Conservation (phyloP, 2,329 filamentous ascomycete genomes). For the Sporothrix brunneoviolacea region DNA sequence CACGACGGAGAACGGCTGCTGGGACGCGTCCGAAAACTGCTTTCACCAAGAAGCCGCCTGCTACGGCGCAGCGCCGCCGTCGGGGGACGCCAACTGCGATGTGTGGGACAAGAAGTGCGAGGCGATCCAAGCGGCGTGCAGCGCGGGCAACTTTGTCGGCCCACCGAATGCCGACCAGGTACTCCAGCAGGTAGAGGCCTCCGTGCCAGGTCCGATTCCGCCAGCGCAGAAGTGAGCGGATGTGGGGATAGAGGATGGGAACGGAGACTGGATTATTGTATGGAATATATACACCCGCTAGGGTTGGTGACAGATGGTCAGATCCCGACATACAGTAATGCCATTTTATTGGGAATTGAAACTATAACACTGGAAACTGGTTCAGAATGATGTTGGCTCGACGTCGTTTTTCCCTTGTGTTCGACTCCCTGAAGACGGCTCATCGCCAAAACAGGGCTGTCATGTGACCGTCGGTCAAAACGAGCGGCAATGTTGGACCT, state of each 20-base stretch:
- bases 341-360: too few species aligned
- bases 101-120: conserved; percentile 58
- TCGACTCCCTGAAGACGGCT: too few species aligned
- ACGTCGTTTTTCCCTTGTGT: too few species aligned
- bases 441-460: too few species aligned
- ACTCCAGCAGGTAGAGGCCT: conserved; percentile 28
- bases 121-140: conserved; percentile 37
- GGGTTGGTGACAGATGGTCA: too few species aligned
- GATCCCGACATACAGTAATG: too few species aligned
- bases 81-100: conserved; percentile 53
- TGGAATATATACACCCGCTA: too few species aligned
- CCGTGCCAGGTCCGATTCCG: conserved; percentile 30
- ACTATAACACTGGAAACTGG: too few species aligned
- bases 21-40: conserved; percentile 48
- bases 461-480: too few species aligned
- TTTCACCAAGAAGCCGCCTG: conserved; percentile 55
- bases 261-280: too few species aligned
- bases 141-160: conserved; percentile 36
- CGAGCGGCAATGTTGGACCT: too few species aligned
- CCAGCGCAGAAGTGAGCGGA: neutral
- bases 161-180: conserved; percentile 38
- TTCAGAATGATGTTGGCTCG: too few species aligned
- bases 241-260: neutral
- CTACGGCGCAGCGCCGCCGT: conserved; percentile 51
- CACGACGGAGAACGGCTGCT: conserved; percentile 51